Percentiles rank a stretch among this genome's conserved stretches.
These are phyloP conservation scores for Ocimum tenuiflorum DNA, from an alignment of 257 asterid genomes.

Conservation along the genomic window DNA sequence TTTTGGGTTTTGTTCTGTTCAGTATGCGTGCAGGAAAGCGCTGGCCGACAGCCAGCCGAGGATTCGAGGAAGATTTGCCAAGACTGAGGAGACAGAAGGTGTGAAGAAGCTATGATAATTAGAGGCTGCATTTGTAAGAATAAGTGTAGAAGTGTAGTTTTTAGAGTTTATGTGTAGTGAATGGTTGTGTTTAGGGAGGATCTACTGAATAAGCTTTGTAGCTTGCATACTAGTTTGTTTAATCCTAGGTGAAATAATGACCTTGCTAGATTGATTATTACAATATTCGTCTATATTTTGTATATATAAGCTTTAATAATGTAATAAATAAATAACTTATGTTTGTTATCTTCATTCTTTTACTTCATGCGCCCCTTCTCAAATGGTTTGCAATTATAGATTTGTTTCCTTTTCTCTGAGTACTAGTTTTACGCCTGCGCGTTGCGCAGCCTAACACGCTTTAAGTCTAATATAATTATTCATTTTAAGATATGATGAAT, in stretches of 20 bases:
- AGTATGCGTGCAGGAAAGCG: constrained; percentile 99
- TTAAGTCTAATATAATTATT: too few species aligned
- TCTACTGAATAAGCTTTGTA: constrained; percentile 26
- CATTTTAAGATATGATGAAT: too few species aligned
- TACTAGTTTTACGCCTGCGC: too few species aligned
- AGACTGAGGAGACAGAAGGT: constrained; percentile 47
- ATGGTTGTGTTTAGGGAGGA: constrained; percentile 22
- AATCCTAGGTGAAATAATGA: constrained; percentile 19
- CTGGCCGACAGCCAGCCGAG: constrained; percentile 94
- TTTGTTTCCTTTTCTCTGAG: too few species aligned
- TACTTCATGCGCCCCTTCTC: neutral
- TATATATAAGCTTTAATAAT: constrained; percentile 20
- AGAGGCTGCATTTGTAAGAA: constrained; percentile 14
- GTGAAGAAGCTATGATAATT: constrained; percentile 35
- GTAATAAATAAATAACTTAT: constrained; percentile 14
- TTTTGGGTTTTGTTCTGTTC: neutral
- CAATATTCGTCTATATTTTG: constrained; percentile 19
- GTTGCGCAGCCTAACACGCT: too few species aligned
- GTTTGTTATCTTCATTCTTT: neutral
- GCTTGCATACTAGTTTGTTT: constrained; percentile 22
- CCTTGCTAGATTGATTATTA: constrained; percentile 24
- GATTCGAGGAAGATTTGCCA: constrained; percentile 89
- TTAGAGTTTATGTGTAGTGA: neutral
- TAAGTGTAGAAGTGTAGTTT: constrained; percentile 9
- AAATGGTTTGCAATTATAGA: too few species aligned